Evolutionary conservation across 176 grass and related monocot species (phyloP).

Genomic region (Triticum timopheevii): DNA sequence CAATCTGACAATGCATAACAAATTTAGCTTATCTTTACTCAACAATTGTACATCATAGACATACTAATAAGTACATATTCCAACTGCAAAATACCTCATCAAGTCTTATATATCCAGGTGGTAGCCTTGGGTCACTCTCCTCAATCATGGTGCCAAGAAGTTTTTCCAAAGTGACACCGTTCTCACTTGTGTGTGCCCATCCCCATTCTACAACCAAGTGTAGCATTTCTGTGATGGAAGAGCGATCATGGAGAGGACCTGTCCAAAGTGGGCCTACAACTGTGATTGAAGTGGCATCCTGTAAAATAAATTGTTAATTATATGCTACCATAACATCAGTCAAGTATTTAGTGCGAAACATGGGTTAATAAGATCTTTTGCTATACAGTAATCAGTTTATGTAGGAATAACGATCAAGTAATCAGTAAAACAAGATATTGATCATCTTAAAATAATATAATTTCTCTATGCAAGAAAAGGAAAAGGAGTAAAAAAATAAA

Average conservation of each 20-base stretch:
- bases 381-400: constrained; percentile 3
- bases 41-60: constrained; percentile 6
- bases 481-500: not conserved
- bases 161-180: constrained; percentile 59
- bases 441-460: not conserved
- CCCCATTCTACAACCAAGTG: constrained; percentile 63
- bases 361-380: not conserved
- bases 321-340: not conserved
- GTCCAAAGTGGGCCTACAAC: too few relatives aligned
- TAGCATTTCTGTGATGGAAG: constrained; percentile 57
- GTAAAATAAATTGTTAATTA: constrained; percentile 21
- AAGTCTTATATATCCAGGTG: constrained; percentile 88
- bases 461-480: not conserved
- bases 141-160: constrained; percentile 84
- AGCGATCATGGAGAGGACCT: too few relatives aligned
- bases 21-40: constrained; percentile 11
- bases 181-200: constrained; percentile 60
- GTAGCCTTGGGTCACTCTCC: constrained; percentile 67
- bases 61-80: not conserved
- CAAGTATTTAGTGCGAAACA: not conserved
- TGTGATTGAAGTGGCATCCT: constrained; percentile 22
- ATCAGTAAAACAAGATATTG: not conserved
- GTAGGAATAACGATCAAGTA: not conserved
- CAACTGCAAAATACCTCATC: constrained; percentile 56
- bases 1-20: constrained; percentile 58